Conservation (phyloP, 2,329 filamentous ascomycete species). For the Sporothrix brunneoviolacea region DNA sequence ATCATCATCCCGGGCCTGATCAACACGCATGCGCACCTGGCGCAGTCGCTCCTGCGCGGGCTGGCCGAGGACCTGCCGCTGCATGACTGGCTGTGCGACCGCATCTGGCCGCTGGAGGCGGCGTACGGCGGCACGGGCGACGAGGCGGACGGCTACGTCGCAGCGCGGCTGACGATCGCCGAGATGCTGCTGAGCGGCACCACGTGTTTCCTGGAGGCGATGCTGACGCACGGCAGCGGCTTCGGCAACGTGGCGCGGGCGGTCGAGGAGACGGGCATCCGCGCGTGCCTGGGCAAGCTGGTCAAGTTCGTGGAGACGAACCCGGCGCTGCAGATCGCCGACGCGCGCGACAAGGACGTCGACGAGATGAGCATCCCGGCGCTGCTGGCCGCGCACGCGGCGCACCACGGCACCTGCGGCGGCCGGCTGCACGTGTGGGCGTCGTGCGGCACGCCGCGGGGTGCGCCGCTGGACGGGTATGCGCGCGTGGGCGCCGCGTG, state of each 20-base stretch:
- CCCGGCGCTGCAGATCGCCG: constrained; percentile 24
- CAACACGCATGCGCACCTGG: constrained; percentile 44
- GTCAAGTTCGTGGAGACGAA: constrained; percentile 32
- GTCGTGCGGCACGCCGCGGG: constrained; percentile 40
- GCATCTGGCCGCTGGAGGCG: constrained; percentile 36
- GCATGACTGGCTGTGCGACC: constrained; percentile 44
- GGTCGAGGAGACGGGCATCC: constrained; percentile 19
- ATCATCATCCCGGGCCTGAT: constrained; percentile 44
- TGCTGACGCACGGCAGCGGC: constrained; percentile 31
- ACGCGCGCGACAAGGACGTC: no score
- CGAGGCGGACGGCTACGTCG: constrained; percentile 42
- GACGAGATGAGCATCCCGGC: constrained; percentile 16
- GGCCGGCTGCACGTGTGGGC: constrained; percentile 42
- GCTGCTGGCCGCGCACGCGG: constrained; percentile 21
- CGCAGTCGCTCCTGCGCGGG: constrained; percentile 41
- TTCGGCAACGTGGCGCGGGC: constrained; percentile 21
- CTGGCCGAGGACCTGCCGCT: constrained; percentile 43
- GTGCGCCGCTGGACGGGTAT: no score
- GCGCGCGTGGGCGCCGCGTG: no score
- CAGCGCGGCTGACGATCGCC: constrained; percentile 40
- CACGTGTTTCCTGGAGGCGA: constrained; percentile 46
- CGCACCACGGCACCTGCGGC: constrained; percentile 16
- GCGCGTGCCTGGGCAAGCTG: constrained; percentile 27
- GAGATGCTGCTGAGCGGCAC: constrained; percentile 45
- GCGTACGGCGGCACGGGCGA: constrained; percentile 31